Evolutionary conservation across 805 yeast genomes (phyloP), one percentile per base, ranked within the genome.

Genomic region (Sporopachydermia quercuum): DNA sequence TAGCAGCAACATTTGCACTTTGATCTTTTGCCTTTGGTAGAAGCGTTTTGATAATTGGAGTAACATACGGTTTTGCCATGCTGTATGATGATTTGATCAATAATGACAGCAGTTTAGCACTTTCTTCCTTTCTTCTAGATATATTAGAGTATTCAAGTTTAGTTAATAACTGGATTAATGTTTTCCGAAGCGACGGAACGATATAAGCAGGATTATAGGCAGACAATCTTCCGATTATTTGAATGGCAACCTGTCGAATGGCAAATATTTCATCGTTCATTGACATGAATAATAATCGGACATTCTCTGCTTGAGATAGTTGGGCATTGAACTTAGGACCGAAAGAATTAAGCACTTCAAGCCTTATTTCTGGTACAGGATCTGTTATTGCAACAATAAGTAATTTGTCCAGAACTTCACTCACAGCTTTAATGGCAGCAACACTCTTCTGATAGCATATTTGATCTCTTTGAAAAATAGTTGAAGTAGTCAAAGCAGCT

Each of bases 141-240:
- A 76, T 71, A 6, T 79, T 76, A 2, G 94, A 81, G 55, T 78
- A 86, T 50, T 86, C 94, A 39, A 91, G 62, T 43, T 83, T 82
- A 0, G 96, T 85, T 37, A 93, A 57, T 11, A 87, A 65, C 54
- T 89, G 96, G 36, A 91, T 74, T 45, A 93, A 60, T 0, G 89
- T 75, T 54, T 85, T 89, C 48, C 97, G 69, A 40, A 91, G 64
- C 0, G 94, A 83, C 0, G 99, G 98, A 33, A 89, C 86, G 45
- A 91, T 83, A 56, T 85, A 89, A 0, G 98, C 96, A 0, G 99
- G 97, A 50, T 91, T 91, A 34, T 85, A 78, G 2, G 74, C 60
- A 0, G 95, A 79, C 14, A 91, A 60, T 41, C 96, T 68, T 2
- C 98, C 97, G 43, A 91, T 73, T 6, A 87, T 70, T 38, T 68